Evolutionary conservation across 345 rosid genomes (phyloP).

Genomic region (Hibiscus trionum): DNA sequence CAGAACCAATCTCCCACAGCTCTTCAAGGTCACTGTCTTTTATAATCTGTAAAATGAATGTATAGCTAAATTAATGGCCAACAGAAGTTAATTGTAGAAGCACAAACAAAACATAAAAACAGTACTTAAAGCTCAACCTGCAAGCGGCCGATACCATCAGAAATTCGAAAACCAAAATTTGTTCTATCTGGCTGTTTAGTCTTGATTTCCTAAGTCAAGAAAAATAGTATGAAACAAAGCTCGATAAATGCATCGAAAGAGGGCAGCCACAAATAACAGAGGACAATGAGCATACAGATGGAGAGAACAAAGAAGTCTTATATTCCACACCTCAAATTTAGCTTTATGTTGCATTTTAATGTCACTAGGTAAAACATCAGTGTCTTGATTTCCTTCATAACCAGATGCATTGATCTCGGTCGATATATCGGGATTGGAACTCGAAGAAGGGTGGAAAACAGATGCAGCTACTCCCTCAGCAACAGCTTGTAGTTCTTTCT

Average conservation of each 20-base stretch:
- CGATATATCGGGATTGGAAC: conserved; percentile 26
- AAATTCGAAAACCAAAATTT: conserved; percentile 40
- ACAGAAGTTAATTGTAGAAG: neutral
- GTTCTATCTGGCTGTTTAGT: conserved; percentile 32
- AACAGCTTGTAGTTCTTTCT: conserved; percentile 58
- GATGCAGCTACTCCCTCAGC: conserved; percentile 69
- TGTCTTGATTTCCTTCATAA: conserved; percentile 21
- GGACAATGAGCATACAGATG: neutral
- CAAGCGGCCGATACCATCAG: conserved; percentile 51
- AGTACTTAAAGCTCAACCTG: conserved; percentile 37
- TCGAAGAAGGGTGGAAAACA: conserved; percentile 31
- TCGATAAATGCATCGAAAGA: neutral
- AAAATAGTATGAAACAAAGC: neutral
- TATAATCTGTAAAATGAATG: conserved; percentile 38
- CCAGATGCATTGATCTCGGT: conserved; percentile 18
- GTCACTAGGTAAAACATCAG: conserved; percentile 19
- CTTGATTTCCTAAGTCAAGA: conserved; percentile 36
- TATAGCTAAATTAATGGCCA: neutral
- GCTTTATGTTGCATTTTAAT: conserved; percentile 33
- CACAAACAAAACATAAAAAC: conserved; percentile 6
- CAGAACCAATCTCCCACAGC: conserved; percentile 56
- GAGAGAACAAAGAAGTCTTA: neutral
- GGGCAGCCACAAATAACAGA: neutral
- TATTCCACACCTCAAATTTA: conserved; percentile 41
- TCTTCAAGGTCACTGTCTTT: conserved; percentile 65